phyloP scores from a whole-genome alignment of 306 rosid genomes.

The Gastrolobium villosum region DNA sequence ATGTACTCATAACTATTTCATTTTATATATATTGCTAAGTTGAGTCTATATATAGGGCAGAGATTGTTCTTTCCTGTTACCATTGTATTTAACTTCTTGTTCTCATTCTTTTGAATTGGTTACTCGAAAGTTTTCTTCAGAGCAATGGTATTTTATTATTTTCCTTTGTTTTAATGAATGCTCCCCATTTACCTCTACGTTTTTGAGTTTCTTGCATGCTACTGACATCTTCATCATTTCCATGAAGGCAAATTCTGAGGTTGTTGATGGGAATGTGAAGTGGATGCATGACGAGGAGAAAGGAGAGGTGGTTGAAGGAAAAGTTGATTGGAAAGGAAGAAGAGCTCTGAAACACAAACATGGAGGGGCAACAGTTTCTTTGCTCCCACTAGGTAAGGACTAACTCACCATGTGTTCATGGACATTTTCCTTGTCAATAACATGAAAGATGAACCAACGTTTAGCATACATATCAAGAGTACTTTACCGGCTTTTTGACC shows the following conservation, averaged over 20 bases:
- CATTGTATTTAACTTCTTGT: not conserved
- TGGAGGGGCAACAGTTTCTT: conserved; percentile 71
- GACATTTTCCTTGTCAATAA: too few species aligned
- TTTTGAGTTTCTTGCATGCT: conserved; percentile 3
- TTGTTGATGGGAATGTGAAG: not conserved
- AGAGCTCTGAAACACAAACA: conserved; percentile 70
- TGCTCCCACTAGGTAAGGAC: conserved; percentile 65
- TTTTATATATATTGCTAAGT: conserved; percentile 2
- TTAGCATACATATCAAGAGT: too few species aligned
- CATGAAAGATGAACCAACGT: too few species aligned
- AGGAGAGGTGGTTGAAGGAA: conserved; percentile 60
- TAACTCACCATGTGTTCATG: too few species aligned
- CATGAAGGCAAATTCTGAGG: conserved; percentile 56
- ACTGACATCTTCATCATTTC: not conserved
- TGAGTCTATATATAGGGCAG: conserved; percentile 42
- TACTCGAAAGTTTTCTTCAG: not conserved
- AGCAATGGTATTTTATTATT: conserved; percentile 55
- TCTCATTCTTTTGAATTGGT: conserved; percentile 32
- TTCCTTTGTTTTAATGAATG: not conserved
- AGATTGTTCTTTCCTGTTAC: conserved; percentile 26
- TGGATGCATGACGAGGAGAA: conserved; percentile 13
- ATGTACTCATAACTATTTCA: conserved; percentile 9
- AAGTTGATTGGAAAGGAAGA: conserved; percentile 96
- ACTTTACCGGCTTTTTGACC: too few species aligned
- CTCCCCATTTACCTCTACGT: not conserved